phyloP scores from a whole-genome alignment of 2,329 filamentous ascomycete genomes.

The Paecilomyces niveus region DNA sequence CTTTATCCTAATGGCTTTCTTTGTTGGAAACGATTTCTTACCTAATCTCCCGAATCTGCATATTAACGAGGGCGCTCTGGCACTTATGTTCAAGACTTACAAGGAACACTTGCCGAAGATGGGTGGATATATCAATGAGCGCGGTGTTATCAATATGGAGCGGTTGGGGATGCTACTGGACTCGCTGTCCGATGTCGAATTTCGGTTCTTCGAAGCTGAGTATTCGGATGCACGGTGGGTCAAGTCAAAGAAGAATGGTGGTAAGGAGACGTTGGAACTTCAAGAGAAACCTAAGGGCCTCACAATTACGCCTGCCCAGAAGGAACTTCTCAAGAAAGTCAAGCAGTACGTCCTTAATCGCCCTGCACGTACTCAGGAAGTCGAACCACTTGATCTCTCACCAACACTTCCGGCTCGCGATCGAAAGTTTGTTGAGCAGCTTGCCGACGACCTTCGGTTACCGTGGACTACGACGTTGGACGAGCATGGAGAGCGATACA shows the following conservation, averaged over 20 bases:
- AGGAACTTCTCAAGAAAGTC: slow-evolving; percentile 71
- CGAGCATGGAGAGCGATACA: slow-evolving; percentile 58
- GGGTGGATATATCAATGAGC: slow-evolving; percentile 93
- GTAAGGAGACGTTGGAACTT: slow-evolving; percentile 57
- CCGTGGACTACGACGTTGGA: slow-evolving; percentile 59
- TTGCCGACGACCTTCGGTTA: slow-evolving; percentile 63
- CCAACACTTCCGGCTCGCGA: slow-evolving; percentile 69
- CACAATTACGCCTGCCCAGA: slow-evolving; percentile 71
- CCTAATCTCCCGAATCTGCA: slow-evolving; percentile 93
- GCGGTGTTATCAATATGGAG: slow-evolving; percentile 81
- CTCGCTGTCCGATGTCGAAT: slow-evolving; percentile 81
- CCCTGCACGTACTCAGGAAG: slow-evolving; percentile 41
- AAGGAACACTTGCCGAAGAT: slow-evolving; percentile 81
- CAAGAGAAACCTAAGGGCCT: slow-evolving; percentile 55
- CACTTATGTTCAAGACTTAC: slow-evolving; percentile 96
- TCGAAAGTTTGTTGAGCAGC: slow-evolving; percentile 84
- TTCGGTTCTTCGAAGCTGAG: slow-evolving; percentile 87
- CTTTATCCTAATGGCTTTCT: slow-evolving; percentile 99
- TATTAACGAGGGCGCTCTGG: slow-evolving; percentile 95
- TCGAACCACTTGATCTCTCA: slow-evolving; percentile 63
- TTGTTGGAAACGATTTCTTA: slow-evolving; percentile 98
- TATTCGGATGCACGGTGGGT: slow-evolving; percentile 87
- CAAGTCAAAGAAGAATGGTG: slow-evolving; percentile 71
- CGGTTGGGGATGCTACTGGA: slow-evolving; percentile 71
- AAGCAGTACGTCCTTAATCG: slow-evolving; percentile 75